phyloP scores from a whole-genome alignment of 306 rosid genomes.

The Bauhinia variegata region DNA sequence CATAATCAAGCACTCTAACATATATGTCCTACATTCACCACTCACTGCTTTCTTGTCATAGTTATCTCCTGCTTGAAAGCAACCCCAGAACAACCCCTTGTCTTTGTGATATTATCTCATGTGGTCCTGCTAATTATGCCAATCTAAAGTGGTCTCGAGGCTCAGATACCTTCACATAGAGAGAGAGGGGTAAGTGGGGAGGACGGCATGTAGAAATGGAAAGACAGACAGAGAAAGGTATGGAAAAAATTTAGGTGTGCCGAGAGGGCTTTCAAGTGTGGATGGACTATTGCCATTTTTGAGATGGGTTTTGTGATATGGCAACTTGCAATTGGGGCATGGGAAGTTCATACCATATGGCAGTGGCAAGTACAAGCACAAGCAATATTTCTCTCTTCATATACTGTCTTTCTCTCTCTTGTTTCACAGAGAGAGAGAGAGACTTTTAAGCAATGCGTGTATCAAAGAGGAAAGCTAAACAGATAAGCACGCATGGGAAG shows the following conservation, averaged over 20 bases:
- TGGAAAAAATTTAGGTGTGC: conserved; percentile 24
- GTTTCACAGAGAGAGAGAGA: conserved; percentile 17
- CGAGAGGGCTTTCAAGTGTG: conserved; percentile 57
- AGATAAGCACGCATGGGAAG: conserved; percentile 85
- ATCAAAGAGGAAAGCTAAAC: conserved; percentile 36
- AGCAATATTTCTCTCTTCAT: conserved; percentile 7
- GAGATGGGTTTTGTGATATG: conserved; percentile 42
- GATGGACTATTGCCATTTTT: conserved; percentile 51
- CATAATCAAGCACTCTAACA: conserved; percentile 45
- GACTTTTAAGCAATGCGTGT: conserved; percentile 25
- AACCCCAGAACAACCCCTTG: conserved; percentile 65
- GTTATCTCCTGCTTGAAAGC: conserved; percentile 83
- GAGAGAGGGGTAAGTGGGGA: conserved; percentile 44
- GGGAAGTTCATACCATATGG: conserved; percentile 37
- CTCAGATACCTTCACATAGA: conserved; percentile 34
- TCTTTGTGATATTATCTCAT: conserved; percentile 44
- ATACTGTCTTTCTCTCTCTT: conserved; percentile 12
- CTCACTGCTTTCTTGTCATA: conserved; percentile 55
- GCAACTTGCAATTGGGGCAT: conserved; percentile 57
- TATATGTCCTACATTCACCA: conserved; percentile 39
- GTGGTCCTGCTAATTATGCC: conserved; percentile 84
- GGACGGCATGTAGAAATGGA: conserved; percentile 85
- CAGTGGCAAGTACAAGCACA: conserved; percentile 66
- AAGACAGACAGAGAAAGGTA: conserved; percentile 38
- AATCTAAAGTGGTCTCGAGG: conserved; percentile 56